These are phyloP conservation scores for Coniochaeta sp. DNA, from an alignment of 2,329 filamentous ascomycete species.

Conservation along the genomic window DNA sequence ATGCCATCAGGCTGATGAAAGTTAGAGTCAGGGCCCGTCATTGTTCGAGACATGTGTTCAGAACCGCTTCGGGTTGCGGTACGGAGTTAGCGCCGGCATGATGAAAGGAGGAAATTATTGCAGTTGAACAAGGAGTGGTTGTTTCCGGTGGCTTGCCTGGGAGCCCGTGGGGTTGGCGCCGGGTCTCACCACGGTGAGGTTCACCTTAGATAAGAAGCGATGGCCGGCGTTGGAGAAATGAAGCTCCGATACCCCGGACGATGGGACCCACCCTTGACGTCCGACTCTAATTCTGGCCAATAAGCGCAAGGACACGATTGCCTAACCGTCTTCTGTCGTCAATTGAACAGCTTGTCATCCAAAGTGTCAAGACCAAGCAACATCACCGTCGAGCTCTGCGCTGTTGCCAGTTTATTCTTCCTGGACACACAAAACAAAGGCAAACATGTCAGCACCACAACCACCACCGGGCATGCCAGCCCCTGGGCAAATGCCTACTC, in stretches of 20 bases:
- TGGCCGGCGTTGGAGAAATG: background rate
- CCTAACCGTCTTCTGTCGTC: conserved; percentile 1
- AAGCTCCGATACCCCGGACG: background rate
- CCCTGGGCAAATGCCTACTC: conserved; percentile 35
- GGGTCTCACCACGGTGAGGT: too few species aligned
- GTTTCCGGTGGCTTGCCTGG: background rate
- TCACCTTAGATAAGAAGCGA: too few species aligned
- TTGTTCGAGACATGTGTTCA: background rate
- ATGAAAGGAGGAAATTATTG: background rate
- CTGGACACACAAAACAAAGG: too few species aligned
- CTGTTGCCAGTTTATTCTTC: too few species aligned
- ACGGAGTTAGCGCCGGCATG: background rate
- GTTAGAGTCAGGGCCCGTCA: background rate
- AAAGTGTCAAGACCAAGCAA: background rate
- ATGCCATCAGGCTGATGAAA: background rate
- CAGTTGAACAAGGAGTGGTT: background rate
- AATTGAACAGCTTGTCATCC: conserved; percentile 12
- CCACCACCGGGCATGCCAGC: conserved; percentile 17
- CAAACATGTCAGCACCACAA: conserved; percentile 6
- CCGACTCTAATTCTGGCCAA: background rate
- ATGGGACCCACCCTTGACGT: background rate
- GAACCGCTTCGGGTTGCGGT: background rate
- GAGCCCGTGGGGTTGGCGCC: too few species aligned
- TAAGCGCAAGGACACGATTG: background rate
- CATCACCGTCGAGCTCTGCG: too few species aligned